Evolutionary conservation across 73 alveolate genomes (phyloP).

Genomic region (Paramecium pentaurelia): DNA sequence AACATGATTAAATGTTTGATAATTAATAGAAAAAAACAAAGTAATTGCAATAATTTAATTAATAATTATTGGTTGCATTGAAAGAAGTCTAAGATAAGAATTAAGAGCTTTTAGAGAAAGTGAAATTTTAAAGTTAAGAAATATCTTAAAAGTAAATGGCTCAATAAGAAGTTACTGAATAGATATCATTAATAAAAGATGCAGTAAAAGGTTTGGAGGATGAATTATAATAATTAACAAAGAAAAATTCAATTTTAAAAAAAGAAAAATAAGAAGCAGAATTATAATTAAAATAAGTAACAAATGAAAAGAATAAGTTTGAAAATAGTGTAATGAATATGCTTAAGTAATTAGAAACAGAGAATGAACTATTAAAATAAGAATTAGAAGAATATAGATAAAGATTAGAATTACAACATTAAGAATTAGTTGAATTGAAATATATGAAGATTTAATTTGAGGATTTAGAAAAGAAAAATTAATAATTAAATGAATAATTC

Average conservation of each 20-base stretch:
- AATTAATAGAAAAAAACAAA: constrained; percentile 17
- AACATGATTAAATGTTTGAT: constrained; percentile 48
- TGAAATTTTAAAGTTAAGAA: neutral
- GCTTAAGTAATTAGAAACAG: constrained; percentile 11
- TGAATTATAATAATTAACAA: neutral
- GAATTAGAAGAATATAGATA: constrained; percentile 31
- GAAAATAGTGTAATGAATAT: neutral
- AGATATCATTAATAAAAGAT: neutral
- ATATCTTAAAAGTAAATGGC: neutral
- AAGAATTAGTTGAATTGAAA: constrained; percentile 24
- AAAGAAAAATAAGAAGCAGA: constrained; percentile 19
- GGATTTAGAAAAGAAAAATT: neutral
- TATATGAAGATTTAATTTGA: constrained; percentile 12
- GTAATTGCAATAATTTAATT: constrained; percentile 4
- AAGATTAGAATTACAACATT: constrained; percentile 4
- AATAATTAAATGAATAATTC: neutral
- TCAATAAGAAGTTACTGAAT: neutral
- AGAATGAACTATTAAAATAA: constrained; percentile 1
- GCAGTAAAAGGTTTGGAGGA: constrained; percentile 36
- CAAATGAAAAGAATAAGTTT: neutral
- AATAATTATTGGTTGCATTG: constrained; percentile 14
- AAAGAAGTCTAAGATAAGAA: constrained; percentile 40
- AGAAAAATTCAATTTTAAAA: neutral
- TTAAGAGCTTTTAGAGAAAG: constrained; percentile 35
- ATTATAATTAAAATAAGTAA: neutral